Conservation (phyloP, 208 protist species). For the Zelonia costaricensis region DNA sequence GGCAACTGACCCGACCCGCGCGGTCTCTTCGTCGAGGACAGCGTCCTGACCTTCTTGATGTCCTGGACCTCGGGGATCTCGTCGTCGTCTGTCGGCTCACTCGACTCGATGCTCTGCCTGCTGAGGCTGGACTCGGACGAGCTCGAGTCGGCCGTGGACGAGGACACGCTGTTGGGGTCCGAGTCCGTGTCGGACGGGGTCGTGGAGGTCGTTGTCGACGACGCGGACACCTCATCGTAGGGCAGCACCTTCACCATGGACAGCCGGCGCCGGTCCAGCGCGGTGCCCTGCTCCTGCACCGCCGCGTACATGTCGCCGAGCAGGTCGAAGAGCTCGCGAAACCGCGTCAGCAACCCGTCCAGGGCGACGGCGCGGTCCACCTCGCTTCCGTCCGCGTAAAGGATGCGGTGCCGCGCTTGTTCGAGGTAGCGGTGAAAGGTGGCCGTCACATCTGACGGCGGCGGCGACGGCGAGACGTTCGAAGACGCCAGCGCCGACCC, state of each 20-base stretch:
- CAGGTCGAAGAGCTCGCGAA: constrained; percentile 26
- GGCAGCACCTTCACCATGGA: constrained; percentile 24
- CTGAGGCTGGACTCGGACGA: constrained; percentile 1
- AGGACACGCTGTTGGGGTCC: not conserved
- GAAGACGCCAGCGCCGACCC: too few relatives aligned
- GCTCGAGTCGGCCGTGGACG: not conserved
- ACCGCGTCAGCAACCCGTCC: constrained; percentile 22
- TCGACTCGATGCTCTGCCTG: not conserved
- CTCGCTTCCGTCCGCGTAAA: constrained; percentile 8
- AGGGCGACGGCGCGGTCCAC: constrained; percentile 16
- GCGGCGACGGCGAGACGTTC: too few relatives aligned
- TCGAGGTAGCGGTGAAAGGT: constrained; percentile 22
- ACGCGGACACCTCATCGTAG: constrained; percentile 9
- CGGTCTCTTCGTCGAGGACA: constrained; percentile 2
- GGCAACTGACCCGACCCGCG: constrained; percentile 9
- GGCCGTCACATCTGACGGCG: not conserved
- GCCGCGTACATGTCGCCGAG: constrained; percentile 15
- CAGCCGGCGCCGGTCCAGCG: constrained; percentile 1
- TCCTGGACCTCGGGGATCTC: not conserved
- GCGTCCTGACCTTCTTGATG: not conserved
- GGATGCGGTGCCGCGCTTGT: constrained; percentile 11
- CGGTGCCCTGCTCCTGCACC: not conserved
- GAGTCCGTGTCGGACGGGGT: too few relatives aligned
- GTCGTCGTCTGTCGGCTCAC: too few relatives aligned
- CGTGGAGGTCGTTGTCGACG: not conserved